Evolutionary conservation across 805 yeast species (phyloP).

Genomic region (Candida sakaeoensis): DNA sequence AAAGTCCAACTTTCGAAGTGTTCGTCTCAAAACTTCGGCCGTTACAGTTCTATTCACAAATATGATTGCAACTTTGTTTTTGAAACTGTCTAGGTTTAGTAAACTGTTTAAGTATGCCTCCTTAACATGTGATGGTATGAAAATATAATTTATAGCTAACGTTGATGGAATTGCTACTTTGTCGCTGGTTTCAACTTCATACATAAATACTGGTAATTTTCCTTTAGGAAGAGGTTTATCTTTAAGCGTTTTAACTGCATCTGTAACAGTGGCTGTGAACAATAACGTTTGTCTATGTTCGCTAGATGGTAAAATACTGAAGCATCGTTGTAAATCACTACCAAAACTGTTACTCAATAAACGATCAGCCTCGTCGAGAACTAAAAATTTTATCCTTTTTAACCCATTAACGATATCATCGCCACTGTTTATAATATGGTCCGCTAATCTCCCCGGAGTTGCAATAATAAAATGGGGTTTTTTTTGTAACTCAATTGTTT

Average conservation of each 20-base stretch:
- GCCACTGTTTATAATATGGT: conserved; percentile 82
- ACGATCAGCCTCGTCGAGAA: conserved; percentile 95
- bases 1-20: conserved; percentile 67
- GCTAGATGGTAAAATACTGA: conserved; percentile 67
- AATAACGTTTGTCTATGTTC: conserved; percentile 78
- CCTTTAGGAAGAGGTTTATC: conserved; percentile 57
- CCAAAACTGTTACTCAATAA: conserved; percentile 81
- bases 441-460: conserved; percentile 95
- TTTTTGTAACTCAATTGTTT: conserved; percentile 73
- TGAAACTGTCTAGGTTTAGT: conserved; percentile 58
- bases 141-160: conserved; percentile 58
- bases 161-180: conserved; percentile 78
- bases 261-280: conserved; percentile 95
- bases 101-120: conserved; percentile 80
- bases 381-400: conserved; percentile 73
- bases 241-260: conserved; percentile 77
- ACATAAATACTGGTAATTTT: conserved; percentile 56
- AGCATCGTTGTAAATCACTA: conserved; percentile 69
- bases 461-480: conserved; percentile 95
- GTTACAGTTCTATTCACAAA: conserved; percentile 89
- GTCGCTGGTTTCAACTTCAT: conserved; percentile 72
- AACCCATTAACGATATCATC: conserved; percentile 82
- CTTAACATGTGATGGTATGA: conserved; percentile 84
- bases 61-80: conserved; percentile 69
- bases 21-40: conserved; percentile 82